phyloP scores from a whole-genome alignment of 345 rosid species.

The Brassica rapa region DNA sequence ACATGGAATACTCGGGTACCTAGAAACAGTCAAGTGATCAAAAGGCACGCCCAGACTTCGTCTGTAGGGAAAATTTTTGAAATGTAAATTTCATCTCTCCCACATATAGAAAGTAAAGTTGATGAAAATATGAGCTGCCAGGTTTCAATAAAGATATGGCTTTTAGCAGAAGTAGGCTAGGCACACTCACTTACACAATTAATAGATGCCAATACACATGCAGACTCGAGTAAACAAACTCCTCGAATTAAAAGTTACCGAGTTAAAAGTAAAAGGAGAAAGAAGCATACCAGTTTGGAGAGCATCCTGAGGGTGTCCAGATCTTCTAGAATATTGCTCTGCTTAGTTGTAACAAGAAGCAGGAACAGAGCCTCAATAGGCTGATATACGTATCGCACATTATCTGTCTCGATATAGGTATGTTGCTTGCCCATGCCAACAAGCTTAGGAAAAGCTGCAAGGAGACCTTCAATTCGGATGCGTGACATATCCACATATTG shows the following conservation, averaged over 20 bases:
- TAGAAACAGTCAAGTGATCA: constrained; percentile 56
- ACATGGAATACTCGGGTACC: constrained; percentile 89
- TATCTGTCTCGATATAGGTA: constrained; percentile 95
- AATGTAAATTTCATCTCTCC: not conserved
- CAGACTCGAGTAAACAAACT: constrained; percentile 1
- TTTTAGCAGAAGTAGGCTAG: constrained; percentile 1
- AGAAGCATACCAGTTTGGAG: constrained; percentile 74
- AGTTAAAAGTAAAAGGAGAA: not conserved
- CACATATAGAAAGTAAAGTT: not conserved
- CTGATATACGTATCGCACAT: constrained; percentile 97
- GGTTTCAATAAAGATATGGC: not conserved
- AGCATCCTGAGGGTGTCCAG: constrained; percentile 90
- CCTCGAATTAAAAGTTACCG: not conserved
- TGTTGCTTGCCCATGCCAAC: constrained; percentile 97
- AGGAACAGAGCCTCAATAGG: constrained; percentile 87
- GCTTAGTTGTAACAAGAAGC: constrained; percentile 94
- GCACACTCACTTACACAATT: constrained; percentile 3
- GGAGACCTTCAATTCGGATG: constrained; percentile 92
- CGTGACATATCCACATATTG: constrained; percentile 99
- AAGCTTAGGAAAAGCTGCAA: constrained; percentile 99
- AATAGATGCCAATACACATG: constrained; percentile 16
- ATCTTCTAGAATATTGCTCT: constrained; percentile 98
- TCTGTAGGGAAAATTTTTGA: not conserved
- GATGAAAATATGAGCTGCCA: constrained; percentile 1
- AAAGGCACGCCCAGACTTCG: constrained; percentile 4